phyloP scores from a whole-genome alignment of 108 stramenopile species.

The Mayamaea pseudoterrestris region DNA sequence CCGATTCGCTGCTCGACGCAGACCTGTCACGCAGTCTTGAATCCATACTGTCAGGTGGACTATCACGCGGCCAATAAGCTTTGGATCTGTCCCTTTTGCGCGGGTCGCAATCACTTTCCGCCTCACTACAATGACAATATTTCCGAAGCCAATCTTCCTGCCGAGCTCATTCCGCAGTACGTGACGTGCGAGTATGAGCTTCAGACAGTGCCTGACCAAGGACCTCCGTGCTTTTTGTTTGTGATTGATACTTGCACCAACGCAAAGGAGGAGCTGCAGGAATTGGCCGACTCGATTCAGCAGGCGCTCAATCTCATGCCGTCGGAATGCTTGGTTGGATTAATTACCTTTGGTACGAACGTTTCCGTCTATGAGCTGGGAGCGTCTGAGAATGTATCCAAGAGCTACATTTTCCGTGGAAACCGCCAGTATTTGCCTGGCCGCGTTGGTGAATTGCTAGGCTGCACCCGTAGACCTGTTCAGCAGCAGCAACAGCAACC shows the following conservation, averaged over 20 bases:
- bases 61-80: conserved; percentile 92
- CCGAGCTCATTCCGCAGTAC: conserved; percentile 98
- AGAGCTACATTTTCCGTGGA: conserved; percentile 89
- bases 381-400: conserved; percentile 85
- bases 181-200: conserved; percentile 97
- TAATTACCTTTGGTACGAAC: conserved; percentile 96
- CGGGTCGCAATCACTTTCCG: conserved; percentile 97
- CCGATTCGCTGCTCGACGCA: conserved; percentile 91
- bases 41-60: conserved; percentile 97
- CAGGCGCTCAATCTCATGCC: conserved; percentile 94
- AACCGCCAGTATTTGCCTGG: conserved; percentile 77
- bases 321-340: conserved; percentile 87
- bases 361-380: conserved; percentile 97
- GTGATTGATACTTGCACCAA: conserved; percentile 86
- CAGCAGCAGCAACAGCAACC: conserved; percentile 25
- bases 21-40: conserved; percentile 90
- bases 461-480: conserved; percentile 19
- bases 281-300: conserved; percentile 86
- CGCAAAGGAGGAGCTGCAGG: conserved; percentile 82
- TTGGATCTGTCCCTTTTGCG: conserved; percentile 98
- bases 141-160: conserved; percentile 93
- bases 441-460: conserved; percentile 81
- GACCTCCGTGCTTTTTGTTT: conserved; percentile 95
- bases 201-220: conserved; percentile 64
- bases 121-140: conserved; percentile 99